Evolutionary conservation across 805 yeast genomes (phyloP).

Genomic region (Saccharomycopsis sp.): DNA sequence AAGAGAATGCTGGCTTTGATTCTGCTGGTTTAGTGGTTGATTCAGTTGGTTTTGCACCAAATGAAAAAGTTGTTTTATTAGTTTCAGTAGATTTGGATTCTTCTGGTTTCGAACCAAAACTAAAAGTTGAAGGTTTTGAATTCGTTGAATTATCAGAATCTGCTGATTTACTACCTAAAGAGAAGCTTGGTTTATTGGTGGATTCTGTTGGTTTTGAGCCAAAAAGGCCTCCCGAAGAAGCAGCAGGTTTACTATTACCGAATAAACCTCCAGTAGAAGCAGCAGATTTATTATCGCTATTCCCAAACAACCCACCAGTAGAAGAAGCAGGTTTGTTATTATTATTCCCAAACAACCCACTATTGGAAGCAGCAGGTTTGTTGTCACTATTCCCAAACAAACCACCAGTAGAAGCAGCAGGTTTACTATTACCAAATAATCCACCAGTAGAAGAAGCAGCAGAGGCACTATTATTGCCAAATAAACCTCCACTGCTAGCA

Average conservation of each 20-base stretch:
- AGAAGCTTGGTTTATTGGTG: constrained; percentile 14
- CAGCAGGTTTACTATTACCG: constrained; percentile 2
- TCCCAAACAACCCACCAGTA: constrained; percentile 3
- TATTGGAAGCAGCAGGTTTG: background rate
- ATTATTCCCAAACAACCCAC: background rate
- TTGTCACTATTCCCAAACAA: background rate
- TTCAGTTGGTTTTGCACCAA: constrained; percentile 18
- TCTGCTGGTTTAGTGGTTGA: constrained; percentile 17
- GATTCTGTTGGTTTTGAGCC: constrained; percentile 18
- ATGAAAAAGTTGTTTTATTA: constrained; percentile 18
- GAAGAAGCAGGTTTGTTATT: constrained; percentile 3
- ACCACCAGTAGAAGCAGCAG: constrained; percentile 4
- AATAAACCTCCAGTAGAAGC: constrained; percentile 2
- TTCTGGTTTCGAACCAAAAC: constrained; percentile 20
- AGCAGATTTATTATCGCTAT: constrained; percentile 2
- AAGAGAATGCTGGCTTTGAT: constrained; percentile 11
- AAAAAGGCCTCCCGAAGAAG: constrained; percentile 17
- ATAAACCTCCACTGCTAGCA: constrained; percentile 25
- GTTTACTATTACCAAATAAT: too few species aligned
- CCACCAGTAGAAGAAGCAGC: constrained; percentile 18
- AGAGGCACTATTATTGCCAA: constrained; percentile 23
- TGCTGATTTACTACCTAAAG: constrained; percentile 22
- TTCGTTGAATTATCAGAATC: background rate
- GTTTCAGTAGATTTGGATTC: constrained; percentile 18
- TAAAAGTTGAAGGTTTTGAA: constrained; percentile 8